These are phyloP conservation scores for Pythium rhizo-oryzae DNA, from an alignment of 352 stramenopile genomes.

Conservation along the genomic window DNA sequence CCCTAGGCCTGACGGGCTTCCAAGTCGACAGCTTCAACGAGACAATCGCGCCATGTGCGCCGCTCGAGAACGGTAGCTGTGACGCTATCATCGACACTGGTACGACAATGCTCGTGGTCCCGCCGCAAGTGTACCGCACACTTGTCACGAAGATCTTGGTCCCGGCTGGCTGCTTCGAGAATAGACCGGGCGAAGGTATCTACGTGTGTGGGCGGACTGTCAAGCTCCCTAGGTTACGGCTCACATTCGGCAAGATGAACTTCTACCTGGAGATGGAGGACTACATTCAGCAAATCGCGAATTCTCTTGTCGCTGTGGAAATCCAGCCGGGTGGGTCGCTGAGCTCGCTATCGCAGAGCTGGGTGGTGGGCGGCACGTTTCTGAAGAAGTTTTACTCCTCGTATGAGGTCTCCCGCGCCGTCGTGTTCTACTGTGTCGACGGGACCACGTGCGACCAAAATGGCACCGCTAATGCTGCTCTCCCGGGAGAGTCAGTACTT, in stretches of 20 bases:
- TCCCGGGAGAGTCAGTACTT: neutral
- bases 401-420: constrained; percentile 62
- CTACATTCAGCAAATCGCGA: constrained; percentile 35
- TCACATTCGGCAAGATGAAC: constrained; percentile 56
- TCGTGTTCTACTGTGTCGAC: constrained; percentile 76
- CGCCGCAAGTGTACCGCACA: constrained; percentile 29
- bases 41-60: constrained; percentile 46
- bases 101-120: constrained; percentile 43
- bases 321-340: constrained; percentile 25
- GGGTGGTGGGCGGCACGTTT: constrained; percentile 83
- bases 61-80: constrained; percentile 14
- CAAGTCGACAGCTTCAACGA: constrained; percentile 42
- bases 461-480: neutral
- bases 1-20: constrained; percentile 63
- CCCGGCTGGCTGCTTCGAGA: constrained; percentile 34
- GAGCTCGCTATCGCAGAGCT: constrained; percentile 44
- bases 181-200: constrained; percentile 33
- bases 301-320: constrained; percentile 19
- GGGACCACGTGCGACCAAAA: constrained; percentile 31
- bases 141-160: constrained; percentile 55
- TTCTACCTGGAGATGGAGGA: constrained; percentile 67
- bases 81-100: constrained; percentile 45
- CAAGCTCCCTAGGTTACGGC: constrained; percentile 47
- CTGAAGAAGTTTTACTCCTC: constrained; percentile 73
- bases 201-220: constrained; percentile 59